These are phyloP conservation scores for Blastocystis sp. DNA, from an alignment of 352 stramenopile species.

Conservation along the genomic window DNA sequence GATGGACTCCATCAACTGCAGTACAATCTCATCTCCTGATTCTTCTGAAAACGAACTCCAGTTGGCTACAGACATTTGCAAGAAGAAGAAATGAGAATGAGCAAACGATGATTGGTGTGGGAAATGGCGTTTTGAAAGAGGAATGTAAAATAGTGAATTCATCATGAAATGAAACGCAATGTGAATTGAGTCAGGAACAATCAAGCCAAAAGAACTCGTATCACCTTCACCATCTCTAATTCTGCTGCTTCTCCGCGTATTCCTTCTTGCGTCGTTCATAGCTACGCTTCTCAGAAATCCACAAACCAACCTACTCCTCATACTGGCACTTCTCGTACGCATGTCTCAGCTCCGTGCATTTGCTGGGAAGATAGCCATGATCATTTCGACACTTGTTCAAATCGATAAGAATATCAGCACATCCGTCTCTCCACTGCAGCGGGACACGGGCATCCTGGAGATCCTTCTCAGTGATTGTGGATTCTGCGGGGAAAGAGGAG, in stretches of 20 bases:
- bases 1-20: background rate
- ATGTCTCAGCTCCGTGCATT: conserved; percentile 88
- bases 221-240: no score
- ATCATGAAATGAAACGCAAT: no score
- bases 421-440: conserved; percentile 84
- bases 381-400: conserved; percentile 85
- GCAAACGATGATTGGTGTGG: no score
- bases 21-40: background rate
- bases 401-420: conserved; percentile 81
- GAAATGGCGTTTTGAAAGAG: no score
- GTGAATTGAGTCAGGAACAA: no score
- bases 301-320: conserved; percentile 66
- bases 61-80: no score
- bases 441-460: conserved; percentile 82
- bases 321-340: conserved; percentile 97
- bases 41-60: background rate
- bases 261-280: conserved; percentile 3
- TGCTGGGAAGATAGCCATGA: conserved; percentile 81
- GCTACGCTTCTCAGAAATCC: background rate
- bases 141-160: no score
- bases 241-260: background rate
- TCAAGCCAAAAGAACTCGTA: no score
- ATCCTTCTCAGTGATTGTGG: conserved; percentile 66
- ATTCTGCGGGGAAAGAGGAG: background rate
- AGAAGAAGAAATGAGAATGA: no score